Base-by-base conservation (phyloP, 169 alveolate species). In the Theileria luwenshuni region DNA sequence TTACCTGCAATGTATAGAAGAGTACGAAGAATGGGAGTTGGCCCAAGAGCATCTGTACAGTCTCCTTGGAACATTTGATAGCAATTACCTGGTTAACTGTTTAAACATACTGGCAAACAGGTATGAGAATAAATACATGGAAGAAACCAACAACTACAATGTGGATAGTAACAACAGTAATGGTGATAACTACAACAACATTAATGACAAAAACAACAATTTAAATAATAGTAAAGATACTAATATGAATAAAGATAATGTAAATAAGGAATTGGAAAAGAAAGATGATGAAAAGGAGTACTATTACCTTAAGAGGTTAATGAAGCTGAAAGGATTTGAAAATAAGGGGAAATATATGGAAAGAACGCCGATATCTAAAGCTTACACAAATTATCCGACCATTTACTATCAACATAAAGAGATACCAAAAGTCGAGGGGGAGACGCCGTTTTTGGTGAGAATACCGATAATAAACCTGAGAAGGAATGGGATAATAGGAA, bases 381-480 rank as follows among this genome's bases (percentile, higher is more conserved):
- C 63, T 2, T 54, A 23, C 33, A 3, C 8, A 8, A 54, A 54
- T 38, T 54, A 54, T 33, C 63, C 63, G 33, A 13, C 63, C 17
- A 54, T 54, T 23, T 54, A 54, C 63, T 54, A 54, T 8, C 3
- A n/a, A 2, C 63, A 54, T 8, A 19, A 23, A 5, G 73, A 68
- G 6, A 15, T 30, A 0, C 79, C 80, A 2, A 54, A 33, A 0
- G 42, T 76, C 3, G 61, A 56, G 12, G 68, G 42, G 0, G 28
- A n/a, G n/a, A 32, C 60, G 41, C 85, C 85, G 25, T 70, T 58
- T 30, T 76, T 67, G 13, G 86, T 79, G 42, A 61, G 86, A 32
- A 63, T 79, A 1, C 86, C 86, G 47, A 27, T 79, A 25, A 58
- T 79, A 7, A 32, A 61, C 41, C 58, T 71, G 61, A 74, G 77